Conservation (phyloP, 1,284 basidiomycete species). For the Pseudozyma tsukubaensis region DNA sequence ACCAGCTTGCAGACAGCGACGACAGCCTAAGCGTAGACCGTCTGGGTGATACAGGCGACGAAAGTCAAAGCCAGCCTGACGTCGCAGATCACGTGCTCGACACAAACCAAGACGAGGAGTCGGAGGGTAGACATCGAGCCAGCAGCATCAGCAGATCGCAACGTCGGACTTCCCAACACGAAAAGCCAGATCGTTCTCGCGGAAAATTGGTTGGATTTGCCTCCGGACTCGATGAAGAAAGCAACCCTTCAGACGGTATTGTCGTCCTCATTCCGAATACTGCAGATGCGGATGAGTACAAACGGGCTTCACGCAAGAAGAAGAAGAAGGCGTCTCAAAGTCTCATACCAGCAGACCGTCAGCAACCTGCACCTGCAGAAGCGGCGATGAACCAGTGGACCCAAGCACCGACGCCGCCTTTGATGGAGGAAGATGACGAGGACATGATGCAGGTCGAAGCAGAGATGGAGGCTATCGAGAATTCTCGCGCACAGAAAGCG, state of each 20-base stretch:
- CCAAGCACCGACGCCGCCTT: slow-evolving; percentile 18
- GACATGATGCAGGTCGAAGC: slow-evolving; percentile 28
- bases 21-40: too few relatives aligned
- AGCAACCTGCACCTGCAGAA: not conserved
- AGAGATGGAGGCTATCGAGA: slow-evolving; percentile 3
- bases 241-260: slow-evolving; percentile 22
- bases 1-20: slow-evolving; percentile 5
- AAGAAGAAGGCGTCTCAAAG: too few relatives aligned
- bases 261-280: slow-evolving; percentile 22
- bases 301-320: not conserved
- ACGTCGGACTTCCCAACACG: too few relatives aligned
- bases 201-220: too few relatives aligned
- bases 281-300: not conserved
- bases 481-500: not conserved
- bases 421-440: slow-evolving; percentile 30
- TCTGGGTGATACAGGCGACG: slow-evolving; percentile 2
- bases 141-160: too few relatives aligned
- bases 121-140: too few relatives aligned
- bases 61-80: not conserved
- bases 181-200: too few relatives aligned
- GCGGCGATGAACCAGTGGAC: slow-evolving; percentile 14
- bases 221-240: slow-evolving; percentile 1
- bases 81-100: not conserved
- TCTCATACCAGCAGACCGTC: too few relatives aligned
- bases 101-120: too few relatives aligned